Conservation (phyloP, 306 rosid species). For the Mimosa bimucronata region DNA sequence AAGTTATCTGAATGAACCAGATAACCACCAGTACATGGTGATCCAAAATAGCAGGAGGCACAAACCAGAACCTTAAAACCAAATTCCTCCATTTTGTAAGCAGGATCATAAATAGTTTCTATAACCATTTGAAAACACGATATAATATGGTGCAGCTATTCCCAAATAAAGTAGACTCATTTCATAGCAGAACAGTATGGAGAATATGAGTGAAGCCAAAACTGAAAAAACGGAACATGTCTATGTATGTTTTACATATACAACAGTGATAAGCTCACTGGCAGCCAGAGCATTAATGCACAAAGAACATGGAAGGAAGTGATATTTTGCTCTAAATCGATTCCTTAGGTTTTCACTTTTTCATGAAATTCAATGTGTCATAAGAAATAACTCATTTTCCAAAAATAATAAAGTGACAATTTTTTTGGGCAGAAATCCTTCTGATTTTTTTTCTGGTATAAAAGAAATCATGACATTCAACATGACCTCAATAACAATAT, state of each 20-base stretch:
- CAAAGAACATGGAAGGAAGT: background rate
- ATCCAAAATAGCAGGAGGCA: background rate
- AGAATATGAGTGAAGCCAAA: background rate
- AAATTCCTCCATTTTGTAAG: background rate
- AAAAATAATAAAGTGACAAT: constrained; percentile 6
- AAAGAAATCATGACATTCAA: background rate
- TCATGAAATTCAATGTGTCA: background rate
- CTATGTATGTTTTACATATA: background rate
- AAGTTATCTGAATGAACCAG: background rate
- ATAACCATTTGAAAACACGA: background rate
- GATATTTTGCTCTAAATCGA: background rate
- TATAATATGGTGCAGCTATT: background rate
- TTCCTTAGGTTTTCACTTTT: background rate
- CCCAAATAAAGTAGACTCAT: background rate
- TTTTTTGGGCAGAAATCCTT: background rate
- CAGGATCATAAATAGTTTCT: constrained; percentile 8
- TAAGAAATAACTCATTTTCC: background rate
- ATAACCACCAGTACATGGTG: background rate
- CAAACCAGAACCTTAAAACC: constrained; percentile 15
- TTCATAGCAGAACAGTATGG: background rate
- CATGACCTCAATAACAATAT: constrained; percentile 6
- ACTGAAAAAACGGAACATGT: background rate
- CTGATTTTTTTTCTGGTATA: background rate
- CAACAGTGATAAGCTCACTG: background rate
- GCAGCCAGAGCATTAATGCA: background rate